Evolutionary conservation across 2,329 filamentous ascomycete species (phyloP).

Genomic region (Epicoccum sorghinum): DNA sequence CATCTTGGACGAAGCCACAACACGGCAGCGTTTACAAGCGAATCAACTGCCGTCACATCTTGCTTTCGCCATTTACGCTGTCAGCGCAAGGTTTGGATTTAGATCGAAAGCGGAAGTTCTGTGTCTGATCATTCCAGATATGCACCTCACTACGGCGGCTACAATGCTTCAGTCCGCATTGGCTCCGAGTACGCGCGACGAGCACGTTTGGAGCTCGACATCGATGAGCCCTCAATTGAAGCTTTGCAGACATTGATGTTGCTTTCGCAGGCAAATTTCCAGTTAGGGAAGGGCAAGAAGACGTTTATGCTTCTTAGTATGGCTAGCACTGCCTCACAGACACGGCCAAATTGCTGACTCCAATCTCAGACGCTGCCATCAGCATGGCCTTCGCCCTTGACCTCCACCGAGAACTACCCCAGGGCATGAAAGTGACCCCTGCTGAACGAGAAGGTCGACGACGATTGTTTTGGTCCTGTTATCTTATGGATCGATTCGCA

Average conservation of each 20-base stretch:
- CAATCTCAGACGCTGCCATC: conserved; percentile 69
- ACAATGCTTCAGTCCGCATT: conserved; percentile 69
- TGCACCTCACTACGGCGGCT: conserved; percentile 68
- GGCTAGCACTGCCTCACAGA: not conserved
- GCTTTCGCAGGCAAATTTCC: conserved; percentile 76
- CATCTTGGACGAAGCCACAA: conserved; percentile 77
- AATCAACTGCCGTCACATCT: conserved; percentile 65
- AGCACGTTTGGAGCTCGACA: conserved; percentile 73
- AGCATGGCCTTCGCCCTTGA: conserved; percentile 85
- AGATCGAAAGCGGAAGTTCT: conserved; percentile 40
- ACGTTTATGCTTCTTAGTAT: conserved; percentile 84
- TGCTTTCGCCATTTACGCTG: conserved; percentile 60
- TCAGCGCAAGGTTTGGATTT: conserved; percentile 50
- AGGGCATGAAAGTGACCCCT: conserved; percentile 65
- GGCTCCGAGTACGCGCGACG: conserved; percentile 76
- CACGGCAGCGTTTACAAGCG: conserved; percentile 72
- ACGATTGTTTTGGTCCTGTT: conserved; percentile 88
- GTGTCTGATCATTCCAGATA: conserved; percentile 60
- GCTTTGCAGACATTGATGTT: conserved; percentile 76
- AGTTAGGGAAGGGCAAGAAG: conserved; percentile 80
- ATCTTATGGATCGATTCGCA: conserved; percentile 83
- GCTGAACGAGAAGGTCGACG: conserved; percentile 77
- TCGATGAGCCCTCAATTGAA: conserved; percentile 82
- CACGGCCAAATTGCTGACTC: conserved; percentile 1
- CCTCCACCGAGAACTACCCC: conserved; percentile 76